A percentile compares a stretch with the other conserved stretches of the same genome.
Conservation (phyloP, 2,329 filamentous ascomycete genomes). For the Colletotrichum sp. region DNA sequence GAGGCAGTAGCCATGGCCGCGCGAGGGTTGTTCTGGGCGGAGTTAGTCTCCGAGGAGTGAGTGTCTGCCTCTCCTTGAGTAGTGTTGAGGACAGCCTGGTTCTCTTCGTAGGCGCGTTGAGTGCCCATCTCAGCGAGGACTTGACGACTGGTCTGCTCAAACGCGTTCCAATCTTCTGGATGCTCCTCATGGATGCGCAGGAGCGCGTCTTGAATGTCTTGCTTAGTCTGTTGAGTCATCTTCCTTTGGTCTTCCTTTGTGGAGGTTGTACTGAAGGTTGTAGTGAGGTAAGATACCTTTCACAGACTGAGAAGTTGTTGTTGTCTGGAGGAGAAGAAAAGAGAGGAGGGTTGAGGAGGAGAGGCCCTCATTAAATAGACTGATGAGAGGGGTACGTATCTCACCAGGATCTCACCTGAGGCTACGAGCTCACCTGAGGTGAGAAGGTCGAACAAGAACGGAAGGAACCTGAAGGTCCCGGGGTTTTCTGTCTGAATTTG, state of each 20-base stretch:
- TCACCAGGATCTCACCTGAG: neutral
- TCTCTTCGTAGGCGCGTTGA: neutral
- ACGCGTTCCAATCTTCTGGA: neutral
- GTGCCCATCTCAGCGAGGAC: neutral
- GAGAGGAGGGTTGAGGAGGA: neutral
- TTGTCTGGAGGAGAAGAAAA: neutral
- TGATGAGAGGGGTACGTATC: neutral
- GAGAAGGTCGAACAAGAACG: neutral
- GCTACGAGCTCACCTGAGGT: neutral
- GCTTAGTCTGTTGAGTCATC: neutral
- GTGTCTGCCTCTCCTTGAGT: neutral
- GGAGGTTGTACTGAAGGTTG: neutral
- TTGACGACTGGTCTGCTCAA: neutral
- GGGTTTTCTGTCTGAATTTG: neutral
- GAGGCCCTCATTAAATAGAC: neutral
- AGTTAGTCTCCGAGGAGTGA: neutral
- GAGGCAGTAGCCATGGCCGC: neutral
- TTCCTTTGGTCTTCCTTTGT: neutral
- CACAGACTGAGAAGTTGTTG: neutral
- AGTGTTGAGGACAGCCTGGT: neutral
- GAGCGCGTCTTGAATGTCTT: neutral
- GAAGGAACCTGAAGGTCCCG: neutral
- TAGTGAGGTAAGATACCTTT: neutral
- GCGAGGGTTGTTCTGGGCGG: neutral
- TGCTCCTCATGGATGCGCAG: neutral